Percentiles rank a stretch among this genome's conserved stretches.
Evolutionary conservation across 805 yeast species (phyloP).

Genomic region (Starmerella riodocensis): DNA sequence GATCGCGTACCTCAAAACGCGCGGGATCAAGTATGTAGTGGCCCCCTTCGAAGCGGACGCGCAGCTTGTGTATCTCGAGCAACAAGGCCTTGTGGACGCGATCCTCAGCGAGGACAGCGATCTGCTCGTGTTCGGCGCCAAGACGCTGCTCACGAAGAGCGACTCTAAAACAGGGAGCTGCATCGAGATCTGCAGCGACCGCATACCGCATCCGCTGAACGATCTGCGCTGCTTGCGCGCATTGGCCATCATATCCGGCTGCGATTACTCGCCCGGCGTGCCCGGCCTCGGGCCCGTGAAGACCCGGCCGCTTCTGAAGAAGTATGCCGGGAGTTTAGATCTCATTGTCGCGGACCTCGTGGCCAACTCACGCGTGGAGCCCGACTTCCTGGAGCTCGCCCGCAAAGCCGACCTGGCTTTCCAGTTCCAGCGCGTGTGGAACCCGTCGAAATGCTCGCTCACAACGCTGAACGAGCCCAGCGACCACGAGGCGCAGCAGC

Average conservation of each 20-base stretch:
- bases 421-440: constrained; percentile 70
- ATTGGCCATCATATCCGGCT: constrained; percentile 84
- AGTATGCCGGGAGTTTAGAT: constrained; percentile 37
- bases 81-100: constrained; percentile 60
- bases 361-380: constrained; percentile 52
- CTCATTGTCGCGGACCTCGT: constrained; percentile 43
- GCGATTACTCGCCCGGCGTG: constrained; percentile 87
- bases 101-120: constrained; percentile 92
- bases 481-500: neutral
- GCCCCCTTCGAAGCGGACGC: constrained; percentile 99
- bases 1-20: constrained; percentile 44
- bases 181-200: constrained; percentile 48
- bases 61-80: constrained; percentile 83
- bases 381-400: constrained; percentile 46
- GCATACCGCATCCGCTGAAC: constrained; percentile 31
- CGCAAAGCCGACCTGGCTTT: constrained; percentile 64
- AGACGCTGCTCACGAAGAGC: constrained; percentile 61
- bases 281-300: constrained; percentile 67
- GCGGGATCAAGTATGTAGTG: constrained; percentile 57
- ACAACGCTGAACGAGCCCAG: constrained; percentile 30
- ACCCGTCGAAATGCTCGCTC: constrained; percentile 35
- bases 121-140: constrained; percentile 75
- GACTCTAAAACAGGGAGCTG: constrained; percentile 51
- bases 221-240: constrained; percentile 34
- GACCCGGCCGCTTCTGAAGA: constrained; percentile 49